phyloP scores from a whole-genome alignment of 345 rosid genomes.

The Euclidium syriacum region DNA sequence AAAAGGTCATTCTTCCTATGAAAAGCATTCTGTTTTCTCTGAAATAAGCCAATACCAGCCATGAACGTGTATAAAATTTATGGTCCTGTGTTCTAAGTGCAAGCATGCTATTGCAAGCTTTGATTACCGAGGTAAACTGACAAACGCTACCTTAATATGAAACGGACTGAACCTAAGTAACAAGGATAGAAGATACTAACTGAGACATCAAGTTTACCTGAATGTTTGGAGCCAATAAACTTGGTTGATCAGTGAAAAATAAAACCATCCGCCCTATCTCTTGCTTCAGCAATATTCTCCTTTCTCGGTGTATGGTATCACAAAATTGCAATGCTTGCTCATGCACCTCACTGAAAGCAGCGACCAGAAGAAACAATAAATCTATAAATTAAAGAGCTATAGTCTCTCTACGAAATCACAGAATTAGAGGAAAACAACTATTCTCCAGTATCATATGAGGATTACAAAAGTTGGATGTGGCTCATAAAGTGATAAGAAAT shows the following conservation, averaged over 20 bases:
- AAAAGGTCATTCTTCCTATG: not conserved
- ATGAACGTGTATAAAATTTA: not conserved
- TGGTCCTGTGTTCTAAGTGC: not conserved
- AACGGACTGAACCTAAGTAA: not conserved
- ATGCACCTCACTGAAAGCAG: constrained; percentile 80
- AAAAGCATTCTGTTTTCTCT: constrained; percentile 1
- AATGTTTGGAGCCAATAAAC: constrained; percentile 97
- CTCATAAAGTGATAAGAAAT: not conserved
- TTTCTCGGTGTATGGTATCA: constrained; percentile 79
- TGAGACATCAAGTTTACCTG: constrained; percentile 45
- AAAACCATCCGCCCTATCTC: constrained; percentile 98
- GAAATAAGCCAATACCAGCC: not conserved
- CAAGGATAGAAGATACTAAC: not conserved
- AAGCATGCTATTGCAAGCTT: not conserved
- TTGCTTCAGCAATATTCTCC: constrained; percentile 90
- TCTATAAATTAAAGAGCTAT: constrained; percentile 4
- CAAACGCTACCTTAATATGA: not conserved
- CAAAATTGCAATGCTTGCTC: constrained; percentile 85
- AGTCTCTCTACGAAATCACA: not conserved
- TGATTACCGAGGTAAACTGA: constrained; percentile 1
- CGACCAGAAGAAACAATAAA: constrained; percentile 21
- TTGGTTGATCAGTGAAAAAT: constrained; percentile 97
- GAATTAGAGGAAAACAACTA: not conserved
- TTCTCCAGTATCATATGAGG: constrained; percentile 13
- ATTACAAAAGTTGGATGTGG: not conserved